A percentile compares a stretch with the other conserved stretches of the same genome.
Conservation (phyloP, 768 basidiomycete genomes). For the Scleroderma bovista region DNA sequence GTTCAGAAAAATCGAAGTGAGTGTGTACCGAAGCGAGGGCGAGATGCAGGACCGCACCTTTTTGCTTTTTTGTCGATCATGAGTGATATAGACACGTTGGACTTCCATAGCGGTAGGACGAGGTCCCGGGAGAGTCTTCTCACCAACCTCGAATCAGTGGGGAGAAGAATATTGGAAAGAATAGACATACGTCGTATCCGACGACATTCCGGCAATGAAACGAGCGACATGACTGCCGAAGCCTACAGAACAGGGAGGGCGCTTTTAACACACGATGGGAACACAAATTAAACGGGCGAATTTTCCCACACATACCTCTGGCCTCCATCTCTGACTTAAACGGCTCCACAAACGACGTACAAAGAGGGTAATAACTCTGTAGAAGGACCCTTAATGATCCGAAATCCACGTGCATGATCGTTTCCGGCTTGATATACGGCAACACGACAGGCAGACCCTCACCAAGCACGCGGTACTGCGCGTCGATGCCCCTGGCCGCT, state of each 20-base stretch:
- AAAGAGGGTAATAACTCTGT: slow-evolving; percentile 75
- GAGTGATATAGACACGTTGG: slow-evolving; percentile 76
- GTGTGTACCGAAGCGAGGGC: too few relatives aligned
- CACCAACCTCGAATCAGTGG: not conserved
- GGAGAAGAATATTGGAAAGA: not conserved
- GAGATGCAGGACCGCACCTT: slow-evolving; percentile 45
- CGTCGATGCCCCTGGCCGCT: slow-evolving; percentile 49
- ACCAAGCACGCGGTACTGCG: slow-evolving; percentile 69
- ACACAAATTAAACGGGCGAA: too few relatives aligned
- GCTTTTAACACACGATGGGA: not conserved
- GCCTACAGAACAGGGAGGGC: slow-evolving; percentile 31
- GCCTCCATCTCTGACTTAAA: slow-evolving; percentile 52
- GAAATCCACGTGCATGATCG: slow-evolving; percentile 56
- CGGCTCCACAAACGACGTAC: slow-evolving; percentile 52
- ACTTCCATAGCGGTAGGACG: slow-evolving; percentile 94
- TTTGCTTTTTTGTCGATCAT: slow-evolving; percentile 98
- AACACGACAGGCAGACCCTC: slow-evolving; percentile 83
- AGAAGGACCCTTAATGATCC: slow-evolving; percentile 60
- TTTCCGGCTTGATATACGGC: slow-evolving; percentile 66
- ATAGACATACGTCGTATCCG: slow-evolving; percentile 48
- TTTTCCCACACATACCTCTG: slow-evolving; percentile 38
- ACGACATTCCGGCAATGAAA: slow-evolving; percentile 51
- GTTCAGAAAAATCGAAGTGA: too few relatives aligned
- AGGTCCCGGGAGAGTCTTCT: slow-evolving; percentile 71
- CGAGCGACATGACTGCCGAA: slow-evolving; percentile 69